phyloP scores from a whole-genome alignment of 2,329 filamentous ascomycete genomes.

The Arthrobotrys conoides region DNA sequence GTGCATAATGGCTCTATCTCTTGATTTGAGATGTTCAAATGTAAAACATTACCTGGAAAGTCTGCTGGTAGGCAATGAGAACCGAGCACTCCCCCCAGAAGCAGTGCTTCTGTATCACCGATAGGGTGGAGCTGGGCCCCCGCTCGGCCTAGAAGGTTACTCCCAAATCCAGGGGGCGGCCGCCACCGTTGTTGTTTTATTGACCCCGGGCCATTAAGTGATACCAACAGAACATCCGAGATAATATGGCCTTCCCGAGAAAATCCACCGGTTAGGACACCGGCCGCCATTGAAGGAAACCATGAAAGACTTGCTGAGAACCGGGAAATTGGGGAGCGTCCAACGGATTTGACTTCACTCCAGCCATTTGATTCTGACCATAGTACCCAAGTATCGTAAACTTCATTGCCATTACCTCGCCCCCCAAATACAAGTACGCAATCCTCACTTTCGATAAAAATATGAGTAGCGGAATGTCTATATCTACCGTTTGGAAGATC shows the following conservation, averaged over 20 bases:
- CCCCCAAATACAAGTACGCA: constrained; percentile 75
- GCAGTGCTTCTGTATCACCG: constrained; percentile 55
- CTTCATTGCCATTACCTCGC: constrained; percentile 70
- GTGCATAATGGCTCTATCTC: neutral
- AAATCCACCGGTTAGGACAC: constrained; percentile 43
- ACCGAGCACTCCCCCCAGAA: constrained; percentile 63
- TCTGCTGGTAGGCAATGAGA: constrained; percentile 37
- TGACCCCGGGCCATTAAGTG: constrained; percentile 19
- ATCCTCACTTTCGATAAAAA: constrained; percentile 64
- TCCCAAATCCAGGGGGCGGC: neutral
- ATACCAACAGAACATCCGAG: constrained; percentile 36
- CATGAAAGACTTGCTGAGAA: constrained; percentile 72
- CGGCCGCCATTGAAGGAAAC: constrained; percentile 1
- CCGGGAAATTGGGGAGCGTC: constrained; percentile 68
- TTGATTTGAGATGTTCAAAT: constrained; percentile 9
- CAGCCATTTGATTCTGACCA: constrained; percentile 72
- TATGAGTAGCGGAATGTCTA: constrained; percentile 77
- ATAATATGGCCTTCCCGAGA: constrained; percentile 18
- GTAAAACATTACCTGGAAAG: constrained; percentile 31
- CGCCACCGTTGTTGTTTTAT: constrained; percentile 21
- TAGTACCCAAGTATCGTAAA: constrained; percentile 72
- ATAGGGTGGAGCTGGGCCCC: constrained; percentile 70
- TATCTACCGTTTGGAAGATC: constrained; percentile 80
- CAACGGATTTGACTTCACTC: constrained; percentile 68
- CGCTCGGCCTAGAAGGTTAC: constrained; percentile 26